Evolutionary conservation across 2,329 filamentous ascomycete genomes (phyloP).

Genomic region (Alternaria rosae): DNA sequence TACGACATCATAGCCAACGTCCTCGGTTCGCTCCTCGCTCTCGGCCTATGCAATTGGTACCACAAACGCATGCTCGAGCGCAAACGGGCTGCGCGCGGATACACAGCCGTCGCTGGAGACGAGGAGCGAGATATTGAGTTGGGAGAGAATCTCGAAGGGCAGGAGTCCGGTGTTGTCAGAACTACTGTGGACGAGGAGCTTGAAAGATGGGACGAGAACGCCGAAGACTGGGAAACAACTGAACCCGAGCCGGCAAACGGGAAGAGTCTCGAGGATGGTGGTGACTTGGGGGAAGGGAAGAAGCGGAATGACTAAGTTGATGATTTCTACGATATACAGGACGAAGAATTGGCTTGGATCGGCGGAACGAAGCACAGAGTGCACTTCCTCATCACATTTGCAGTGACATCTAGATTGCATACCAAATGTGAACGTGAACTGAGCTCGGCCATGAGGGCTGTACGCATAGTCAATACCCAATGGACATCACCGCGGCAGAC

Average conservation of each 20-base stretch:
- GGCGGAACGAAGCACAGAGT: not conserved
- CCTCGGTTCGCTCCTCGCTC: constrained; percentile 73
- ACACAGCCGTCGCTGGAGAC: constrained; percentile 72
- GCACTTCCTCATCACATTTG: not conserved
- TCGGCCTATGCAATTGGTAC: constrained; percentile 86
- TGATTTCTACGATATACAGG: constrained; percentile 18
- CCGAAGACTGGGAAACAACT: constrained; percentile 71
- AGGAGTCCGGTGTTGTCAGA: constrained; percentile 69
- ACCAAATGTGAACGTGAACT: not conserved
- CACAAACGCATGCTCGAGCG: constrained; percentile 95
- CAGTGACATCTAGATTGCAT: not conserved
- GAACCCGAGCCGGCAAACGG: constrained; percentile 49
- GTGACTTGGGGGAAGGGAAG: constrained; percentile 47
- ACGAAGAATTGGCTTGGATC: constrained; percentile 1
- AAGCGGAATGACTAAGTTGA: constrained; percentile 52
- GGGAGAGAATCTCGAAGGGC: constrained; percentile 64
- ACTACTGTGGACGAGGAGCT: constrained; percentile 76
- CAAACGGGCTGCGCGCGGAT: constrained; percentile 75
- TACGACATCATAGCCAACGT: constrained; percentile 91
- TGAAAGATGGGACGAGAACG: constrained; percentile 94
- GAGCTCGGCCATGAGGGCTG: not conserved
- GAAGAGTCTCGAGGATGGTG: constrained; percentile 32
- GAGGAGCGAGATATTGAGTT: constrained; percentile 74
- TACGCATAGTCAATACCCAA: not conserved
- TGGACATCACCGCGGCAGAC: constrained; percentile 5